phyloP scores from a whole-genome alignment of 768 basidiomycete genomes.

The Pleurotus ostreatus region DNA sequence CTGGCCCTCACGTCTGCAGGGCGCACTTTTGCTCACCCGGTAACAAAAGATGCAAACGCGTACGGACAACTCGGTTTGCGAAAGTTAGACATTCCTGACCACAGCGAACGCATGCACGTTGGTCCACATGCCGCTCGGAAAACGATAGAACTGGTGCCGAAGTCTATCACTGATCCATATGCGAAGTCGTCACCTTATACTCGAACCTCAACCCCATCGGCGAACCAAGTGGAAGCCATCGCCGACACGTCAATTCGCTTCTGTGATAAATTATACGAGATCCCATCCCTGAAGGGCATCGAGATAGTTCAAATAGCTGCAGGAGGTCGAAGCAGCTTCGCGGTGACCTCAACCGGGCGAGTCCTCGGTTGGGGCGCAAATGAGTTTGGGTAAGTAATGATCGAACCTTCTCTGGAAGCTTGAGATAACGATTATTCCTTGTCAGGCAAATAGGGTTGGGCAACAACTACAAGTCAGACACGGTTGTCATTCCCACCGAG shows the following conservation, averaged over 20 bases:
- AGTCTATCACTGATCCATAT: conserved; percentile 47
- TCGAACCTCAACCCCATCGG: conserved; percentile 26
- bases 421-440: too few relatives aligned
- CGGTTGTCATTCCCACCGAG: conserved; percentile 82
- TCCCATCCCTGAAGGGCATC: conserved; percentile 67
- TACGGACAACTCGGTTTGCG: conserved; percentile 83
- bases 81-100: conserved; percentile 49
- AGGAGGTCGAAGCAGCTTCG: conserved; percentile 71
- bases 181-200: conserved; percentile 39
- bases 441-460: conserved; percentile 80
- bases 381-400: conserved; percentile 60
- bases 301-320: conserved; percentile 67
- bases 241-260: conserved; percentile 52
- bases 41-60: conserved; percentile 70
- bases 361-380: conserved; percentile 92
- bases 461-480: conserved; percentile 52
- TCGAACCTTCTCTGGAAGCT: conserved; percentile 4
- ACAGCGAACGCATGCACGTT: conserved; percentile 13
- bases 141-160: conserved; percentile 54
- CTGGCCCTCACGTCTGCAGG: conserved; percentile 72
- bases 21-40: conserved; percentile 75
- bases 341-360: conserved; percentile 58
- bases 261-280: conserved; percentile 68
- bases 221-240: conserved; percentile 26
- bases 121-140: conserved; percentile 24